Conservation (phyloP, 2,329 filamentous ascomycete species). For the Fusarium abutilonis region DNA sequence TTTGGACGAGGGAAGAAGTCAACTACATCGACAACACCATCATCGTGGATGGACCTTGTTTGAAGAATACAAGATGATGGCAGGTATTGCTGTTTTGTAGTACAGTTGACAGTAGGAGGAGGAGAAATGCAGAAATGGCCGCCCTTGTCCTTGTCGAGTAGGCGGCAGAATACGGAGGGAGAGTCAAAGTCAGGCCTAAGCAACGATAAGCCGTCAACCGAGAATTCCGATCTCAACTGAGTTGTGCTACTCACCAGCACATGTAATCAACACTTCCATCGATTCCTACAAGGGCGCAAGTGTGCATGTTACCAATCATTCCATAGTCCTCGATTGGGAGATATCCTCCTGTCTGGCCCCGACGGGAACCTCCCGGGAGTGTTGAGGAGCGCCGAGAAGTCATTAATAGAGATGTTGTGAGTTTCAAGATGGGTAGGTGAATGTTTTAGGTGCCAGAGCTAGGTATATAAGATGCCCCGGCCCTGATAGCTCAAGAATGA, state of each 20-base stretch:
- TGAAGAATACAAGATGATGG: slow-evolving; percentile 79
- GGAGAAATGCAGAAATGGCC: slow-evolving; percentile 77
- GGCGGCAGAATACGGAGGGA: slow-evolving; percentile 77
- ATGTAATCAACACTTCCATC: slow-evolving; percentile 80
- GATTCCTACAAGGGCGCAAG: slow-evolving; percentile 78
- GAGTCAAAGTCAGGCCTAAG: slow-evolving; percentile 80
- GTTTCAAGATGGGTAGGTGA: slow-evolving; percentile 1
- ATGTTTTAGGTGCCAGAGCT: neutral
- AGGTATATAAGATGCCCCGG: neutral
- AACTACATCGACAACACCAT: slow-evolving; percentile 76
- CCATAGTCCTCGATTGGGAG: slow-evolving; percentile 79
- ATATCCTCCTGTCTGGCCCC: slow-evolving; percentile 58
- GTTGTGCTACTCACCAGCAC: slow-evolving; percentile 68
- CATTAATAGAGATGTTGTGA: slow-evolving; percentile 42
- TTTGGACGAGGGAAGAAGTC: slow-evolving; percentile 81
- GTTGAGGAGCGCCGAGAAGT: slow-evolving; percentile 47
- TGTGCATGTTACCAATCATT: slow-evolving; percentile 83
- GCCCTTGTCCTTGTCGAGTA: slow-evolving; percentile 78
- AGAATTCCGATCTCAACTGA: neutral
- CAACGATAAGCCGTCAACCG: neutral
- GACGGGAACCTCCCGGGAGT: slow-evolving; percentile 48
- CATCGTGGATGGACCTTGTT: slow-evolving; percentile 80
- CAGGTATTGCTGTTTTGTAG: slow-evolving; percentile 81
- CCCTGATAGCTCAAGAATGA: slow-evolving; percentile 29
- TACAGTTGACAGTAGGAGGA: slow-evolving; percentile 61